Conservation (phyloP, 805 yeast species). For the Saccharomycopsis sp. region DNA sequence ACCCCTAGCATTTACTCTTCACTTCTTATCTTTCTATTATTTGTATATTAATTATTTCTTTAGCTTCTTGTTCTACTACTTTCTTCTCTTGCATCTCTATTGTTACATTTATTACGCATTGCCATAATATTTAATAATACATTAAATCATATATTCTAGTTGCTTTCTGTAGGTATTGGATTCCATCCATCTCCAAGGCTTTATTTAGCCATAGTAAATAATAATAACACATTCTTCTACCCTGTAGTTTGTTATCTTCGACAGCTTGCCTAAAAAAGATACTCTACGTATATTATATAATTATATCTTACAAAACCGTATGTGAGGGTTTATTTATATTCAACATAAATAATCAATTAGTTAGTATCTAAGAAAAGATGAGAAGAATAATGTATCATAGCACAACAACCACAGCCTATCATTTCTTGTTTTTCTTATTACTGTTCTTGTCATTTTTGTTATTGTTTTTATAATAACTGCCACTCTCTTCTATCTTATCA, state of each 20-base stretch:
- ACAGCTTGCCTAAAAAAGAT: too few species aligned
- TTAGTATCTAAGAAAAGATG: neutral
- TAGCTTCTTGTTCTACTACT: neutral
- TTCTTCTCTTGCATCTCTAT: neutral
- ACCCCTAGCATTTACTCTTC: neutral
- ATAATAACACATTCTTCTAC: too few species aligned
- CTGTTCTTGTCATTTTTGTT: constrained; percentile 1
- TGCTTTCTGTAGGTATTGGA: too few species aligned
- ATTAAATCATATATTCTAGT: neutral
- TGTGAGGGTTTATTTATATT: too few species aligned
- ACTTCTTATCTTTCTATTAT: neutral
- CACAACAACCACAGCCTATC: too few species aligned
- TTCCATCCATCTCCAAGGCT: too few species aligned
- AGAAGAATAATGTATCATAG: too few species aligned
- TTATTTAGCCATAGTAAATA: too few species aligned
- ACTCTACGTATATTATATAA: too few species aligned
- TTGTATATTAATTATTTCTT: neutral
- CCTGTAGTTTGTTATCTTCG: too few species aligned
- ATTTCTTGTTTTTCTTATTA: constrained; percentile 4
- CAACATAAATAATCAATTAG: neutral
- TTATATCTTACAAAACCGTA: too few species aligned
- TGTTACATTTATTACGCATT: neutral
- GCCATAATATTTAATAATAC: too few species aligned
- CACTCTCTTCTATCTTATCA: constrained; percentile 19
- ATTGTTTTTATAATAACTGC: neutral